phyloP scores from a whole-genome alignment of 192 early-diverging fungal genomes.

The Backusella tuberculispora region DNA sequence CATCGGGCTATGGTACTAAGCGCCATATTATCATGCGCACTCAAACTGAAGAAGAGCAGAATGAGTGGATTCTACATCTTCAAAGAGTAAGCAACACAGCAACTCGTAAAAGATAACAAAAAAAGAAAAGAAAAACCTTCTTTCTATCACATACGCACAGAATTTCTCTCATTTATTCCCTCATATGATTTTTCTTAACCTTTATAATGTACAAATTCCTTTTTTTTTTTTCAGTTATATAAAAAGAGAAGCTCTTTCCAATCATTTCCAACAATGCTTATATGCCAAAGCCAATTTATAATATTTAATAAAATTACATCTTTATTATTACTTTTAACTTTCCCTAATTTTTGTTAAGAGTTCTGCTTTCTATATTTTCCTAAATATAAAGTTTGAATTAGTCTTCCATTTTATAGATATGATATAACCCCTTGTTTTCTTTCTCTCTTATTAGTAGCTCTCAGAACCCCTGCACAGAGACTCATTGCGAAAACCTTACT shows the following conservation, averaged over 20 bases:
- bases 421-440: no score
- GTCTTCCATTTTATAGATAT: no score
- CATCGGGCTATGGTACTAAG: neutral
- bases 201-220: neutral
- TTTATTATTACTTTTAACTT: no score
- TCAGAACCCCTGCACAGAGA: slow-evolving; percentile 29
- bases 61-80: slow-evolving; percentile 3
- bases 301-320: no score
- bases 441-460: neutral
- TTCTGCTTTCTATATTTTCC: no score
- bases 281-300: no score
- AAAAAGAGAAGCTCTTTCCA: neutral
- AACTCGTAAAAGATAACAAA: neutral
- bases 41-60: slow-evolving; percentile 10
- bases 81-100: neutral
- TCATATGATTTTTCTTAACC: neutral
- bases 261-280: neutral
- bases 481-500: slow-evolving; percentile 13
- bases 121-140: neutral
- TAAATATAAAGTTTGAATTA: no score
- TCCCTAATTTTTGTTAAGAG: no score
- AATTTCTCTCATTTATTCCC: neutral
- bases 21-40: slow-evolving; percentile 19
- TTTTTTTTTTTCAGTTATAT: neutral
- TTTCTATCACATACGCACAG: neutral